Conservation (phyloP, 768 basidiomycete genomes). For the Pulveroboletus ravenelii region DNA sequence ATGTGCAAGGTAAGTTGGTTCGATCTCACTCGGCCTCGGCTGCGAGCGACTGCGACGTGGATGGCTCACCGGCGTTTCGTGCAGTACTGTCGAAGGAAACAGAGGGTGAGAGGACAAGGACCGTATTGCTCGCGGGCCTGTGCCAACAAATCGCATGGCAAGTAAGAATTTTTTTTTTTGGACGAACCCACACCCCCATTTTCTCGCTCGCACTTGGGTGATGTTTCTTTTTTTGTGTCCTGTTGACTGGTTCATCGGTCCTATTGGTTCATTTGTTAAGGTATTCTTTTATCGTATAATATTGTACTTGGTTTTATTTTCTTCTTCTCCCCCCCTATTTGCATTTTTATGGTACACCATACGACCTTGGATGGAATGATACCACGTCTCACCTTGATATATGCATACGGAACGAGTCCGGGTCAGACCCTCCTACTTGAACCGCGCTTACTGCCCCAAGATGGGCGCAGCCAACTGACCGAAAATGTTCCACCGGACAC, state of each 20-base stretch:
- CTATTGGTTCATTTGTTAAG: neutral
- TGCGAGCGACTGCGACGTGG: neutral
- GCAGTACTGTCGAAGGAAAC: constrained; percentile 22
- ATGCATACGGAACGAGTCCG: no score
- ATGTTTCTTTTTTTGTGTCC: neutral
- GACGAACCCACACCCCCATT: neutral
- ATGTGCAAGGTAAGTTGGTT: constrained; percentile 21
- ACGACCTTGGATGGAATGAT: no score
- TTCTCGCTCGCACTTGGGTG: neutral
- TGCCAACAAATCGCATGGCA: constrained; percentile 16
- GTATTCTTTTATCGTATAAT: neutral
- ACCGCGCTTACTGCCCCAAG: no score
- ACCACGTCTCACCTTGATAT: no score
- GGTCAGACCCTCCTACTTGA: no score
- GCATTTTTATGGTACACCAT: no score
- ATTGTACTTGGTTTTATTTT: neutral
- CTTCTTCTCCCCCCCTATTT: neutral
- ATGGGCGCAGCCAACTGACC: no score
- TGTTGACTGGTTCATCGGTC: constrained; percentile 5
- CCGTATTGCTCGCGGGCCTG: constrained; percentile 27
- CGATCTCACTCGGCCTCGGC: neutral
- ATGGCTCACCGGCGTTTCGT: neutral
- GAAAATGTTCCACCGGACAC: no score
- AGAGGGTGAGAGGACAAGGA: constrained; percentile 11
- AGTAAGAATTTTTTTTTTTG: neutral